phyloP scores from a whole-genome alignment of 352 stramenopile species.

The Phytophthora ohioensis region DNA sequence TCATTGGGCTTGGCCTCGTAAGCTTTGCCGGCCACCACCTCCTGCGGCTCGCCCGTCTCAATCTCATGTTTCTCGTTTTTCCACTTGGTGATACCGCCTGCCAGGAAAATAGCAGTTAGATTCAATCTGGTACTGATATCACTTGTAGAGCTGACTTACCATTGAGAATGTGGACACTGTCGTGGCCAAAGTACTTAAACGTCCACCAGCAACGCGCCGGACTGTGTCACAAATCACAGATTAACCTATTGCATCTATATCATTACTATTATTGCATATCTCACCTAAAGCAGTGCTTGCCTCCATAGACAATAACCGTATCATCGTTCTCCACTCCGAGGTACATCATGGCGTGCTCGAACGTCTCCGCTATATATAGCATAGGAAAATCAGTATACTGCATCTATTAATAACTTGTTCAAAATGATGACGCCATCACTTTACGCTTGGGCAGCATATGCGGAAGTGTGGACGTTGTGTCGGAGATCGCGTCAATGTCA shows the following conservation, averaged over 20 bases:
- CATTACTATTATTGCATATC: too few relatives aligned
- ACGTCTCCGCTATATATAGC: conserved; percentile 51
- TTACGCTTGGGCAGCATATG: conserved; percentile 84
- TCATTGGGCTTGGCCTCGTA: conserved; percentile 68
- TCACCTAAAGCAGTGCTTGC: conserved; percentile 84
- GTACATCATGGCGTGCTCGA: conserved; percentile 70
- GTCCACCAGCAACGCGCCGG: conserved; percentile 88
- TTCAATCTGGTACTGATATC: too few relatives aligned
- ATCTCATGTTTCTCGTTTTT: conserved; percentile 64
- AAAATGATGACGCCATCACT: neutral
- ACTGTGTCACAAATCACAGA: conserved; percentile 33
- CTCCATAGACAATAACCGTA: conserved; percentile 84
- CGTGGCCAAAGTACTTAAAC: conserved; percentile 91
- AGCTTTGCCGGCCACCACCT: conserved; percentile 27
- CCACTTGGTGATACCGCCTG: conserved; percentile 76
- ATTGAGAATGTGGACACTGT: conserved; percentile 90
- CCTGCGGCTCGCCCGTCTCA: conserved; percentile 44
- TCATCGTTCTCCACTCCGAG: conserved; percentile 78
- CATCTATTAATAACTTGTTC: too few relatives aligned
- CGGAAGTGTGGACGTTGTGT: conserved; percentile 75
- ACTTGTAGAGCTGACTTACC: conserved; percentile 38
- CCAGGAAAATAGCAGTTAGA: neutral
- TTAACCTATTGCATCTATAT: too few relatives aligned
- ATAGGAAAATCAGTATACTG: neutral
- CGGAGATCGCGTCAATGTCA: conserved; percentile 91